Conservation (phyloP, 2,329 filamentous ascomycete genomes). For the Herpotrichia juniperi region DNA sequence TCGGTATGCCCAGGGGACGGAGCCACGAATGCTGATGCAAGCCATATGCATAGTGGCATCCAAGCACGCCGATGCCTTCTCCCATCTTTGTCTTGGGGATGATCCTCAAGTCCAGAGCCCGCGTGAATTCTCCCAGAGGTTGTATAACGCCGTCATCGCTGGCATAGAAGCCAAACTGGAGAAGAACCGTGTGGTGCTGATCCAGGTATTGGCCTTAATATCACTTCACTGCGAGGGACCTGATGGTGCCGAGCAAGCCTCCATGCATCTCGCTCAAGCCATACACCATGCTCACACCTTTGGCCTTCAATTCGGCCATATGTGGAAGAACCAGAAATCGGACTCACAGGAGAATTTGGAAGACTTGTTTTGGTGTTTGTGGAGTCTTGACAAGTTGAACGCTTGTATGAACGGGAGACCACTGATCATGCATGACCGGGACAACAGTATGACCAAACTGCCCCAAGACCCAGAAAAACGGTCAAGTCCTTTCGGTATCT, state of each 20-base stretch:
- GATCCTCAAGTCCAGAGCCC: constrained; percentile 42
- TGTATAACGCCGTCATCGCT: constrained; percentile 51
- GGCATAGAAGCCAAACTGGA: constrained; percentile 49
- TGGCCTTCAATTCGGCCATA: constrained; percentile 52
- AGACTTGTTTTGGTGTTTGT: constrained; percentile 57
- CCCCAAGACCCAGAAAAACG: constrained; percentile 50
- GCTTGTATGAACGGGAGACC: constrained; percentile 55
- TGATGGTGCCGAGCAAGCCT: constrained; percentile 54
- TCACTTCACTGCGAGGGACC: constrained; percentile 56
- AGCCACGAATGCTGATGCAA: constrained; percentile 49
- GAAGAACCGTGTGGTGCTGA: constrained; percentile 54
- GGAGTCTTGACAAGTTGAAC: constrained; percentile 56
- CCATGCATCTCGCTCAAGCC: constrained; percentile 54
- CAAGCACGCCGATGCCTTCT: constrained; percentile 52
- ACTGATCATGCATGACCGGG: constrained; percentile 54
- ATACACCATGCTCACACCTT: constrained; percentile 58
- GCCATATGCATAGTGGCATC: constrained; percentile 57
- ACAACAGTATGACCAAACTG: constrained; percentile 51
- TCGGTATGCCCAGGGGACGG: constrained; percentile 41
- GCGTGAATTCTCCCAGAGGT: constrained; percentile 52
- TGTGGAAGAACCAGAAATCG: constrained; percentile 46
- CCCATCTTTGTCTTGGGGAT: constrained; percentile 47
- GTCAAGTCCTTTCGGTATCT: constrained; percentile 55
- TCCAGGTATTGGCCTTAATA: constrained; percentile 54
- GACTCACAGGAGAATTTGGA: constrained; percentile 49